phyloP scores from a whole-genome alignment of 2,329 filamentous ascomycete species.

The Bretziella fagacearum region DNA sequence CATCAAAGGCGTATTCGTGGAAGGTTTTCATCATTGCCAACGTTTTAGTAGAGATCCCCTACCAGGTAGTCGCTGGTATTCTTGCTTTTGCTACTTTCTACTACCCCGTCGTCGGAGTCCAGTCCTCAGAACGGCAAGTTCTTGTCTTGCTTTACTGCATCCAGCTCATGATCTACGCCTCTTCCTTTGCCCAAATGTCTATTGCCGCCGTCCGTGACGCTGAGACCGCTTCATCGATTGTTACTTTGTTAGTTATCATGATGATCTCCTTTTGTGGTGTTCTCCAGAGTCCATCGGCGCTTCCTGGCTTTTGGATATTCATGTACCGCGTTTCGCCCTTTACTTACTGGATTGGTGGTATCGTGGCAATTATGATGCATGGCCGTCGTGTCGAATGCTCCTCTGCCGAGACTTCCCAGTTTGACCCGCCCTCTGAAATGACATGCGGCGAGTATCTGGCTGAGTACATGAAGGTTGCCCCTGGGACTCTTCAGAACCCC shows the following conservation, averaged over 20 bases:
- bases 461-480: slow-evolving; percentile 32
- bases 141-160: slow-evolving; percentile 49
- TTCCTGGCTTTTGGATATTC: slow-evolving; percentile 62
- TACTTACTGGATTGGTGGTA: slow-evolving; percentile 51
- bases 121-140: slow-evolving; percentile 38
- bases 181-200: slow-evolving; percentile 56
- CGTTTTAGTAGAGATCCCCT: slow-evolving; percentile 55
- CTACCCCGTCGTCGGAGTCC: slow-evolving; percentile 40
- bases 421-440: slow-evolving; percentile 43
- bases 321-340: slow-evolving; percentile 56
- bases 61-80: slow-evolving; percentile 46
- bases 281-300: slow-evolving; percentile 36
- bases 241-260: slow-evolving; percentile 41
- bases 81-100: slow-evolving; percentile 51
- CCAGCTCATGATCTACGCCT: slow-evolving; percentile 53
- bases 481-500: slow-evolving; percentile 46
- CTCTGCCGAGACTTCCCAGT: slow-evolving; percentile 40
- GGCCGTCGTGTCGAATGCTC: slow-evolving; percentile 35
- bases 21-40: slow-evolving; percentile 55
- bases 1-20: slow-evolving; percentile 61
- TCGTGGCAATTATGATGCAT: slow-evolving; percentile 49
- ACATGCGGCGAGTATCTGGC: slow-evolving; percentile 49
- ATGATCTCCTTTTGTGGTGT: slow-evolving; percentile 48
- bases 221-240: slow-evolving; percentile 47
- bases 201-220: slow-evolving; percentile 54